These are phyloP conservation scores for Penicillium malachiteum DNA, from an alignment of 495 filamentous ascomycete genomes.

Conservation along the genomic window DNA sequence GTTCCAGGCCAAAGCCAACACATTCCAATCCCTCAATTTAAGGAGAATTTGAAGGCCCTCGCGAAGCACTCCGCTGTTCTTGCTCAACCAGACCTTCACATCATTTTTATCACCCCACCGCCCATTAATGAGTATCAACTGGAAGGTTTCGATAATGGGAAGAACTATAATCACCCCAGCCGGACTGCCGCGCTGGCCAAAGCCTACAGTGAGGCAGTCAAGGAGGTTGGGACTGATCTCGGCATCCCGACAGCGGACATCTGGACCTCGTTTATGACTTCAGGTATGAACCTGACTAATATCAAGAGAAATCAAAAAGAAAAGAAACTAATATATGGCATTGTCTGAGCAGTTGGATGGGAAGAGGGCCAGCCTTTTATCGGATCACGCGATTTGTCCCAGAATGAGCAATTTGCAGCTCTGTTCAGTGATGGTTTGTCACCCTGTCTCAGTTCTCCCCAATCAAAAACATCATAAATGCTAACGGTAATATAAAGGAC, in stretches of 20 bases:
- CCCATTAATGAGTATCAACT: slow-evolving; percentile 76
- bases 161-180: slow-evolving; percentile 38
- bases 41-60: slow-evolving; percentile 66
- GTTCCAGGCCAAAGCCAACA: slow-evolving; percentile 64
- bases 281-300: not conserved
- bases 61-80: slow-evolving; percentile 64
- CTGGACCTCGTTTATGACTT: slow-evolving; percentile 68
- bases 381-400: slow-evolving; percentile 52
- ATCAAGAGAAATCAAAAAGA: no score
- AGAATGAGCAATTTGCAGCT: slow-evolving; percentile 45
- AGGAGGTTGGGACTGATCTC: slow-evolving; percentile 62
- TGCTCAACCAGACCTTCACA: slow-evolving; percentile 59
- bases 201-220: slow-evolving; percentile 66
- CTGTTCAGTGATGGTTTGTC: slow-evolving; percentile 60
- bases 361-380: slow-evolving; percentile 52
- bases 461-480: no score
- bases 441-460: no score
- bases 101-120: slow-evolving; percentile 76
- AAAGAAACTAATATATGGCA: no score
- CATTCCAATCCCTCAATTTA: slow-evolving; percentile 71
- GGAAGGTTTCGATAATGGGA: slow-evolving; percentile 32
- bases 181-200: slow-evolving; percentile 65
- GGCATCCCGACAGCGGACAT: slow-evolving; percentile 70
- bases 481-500: slow-evolving; percentile 36
- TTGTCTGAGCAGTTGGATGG: slow-evolving; percentile 49